These are phyloP conservation scores for Talaromyces pinophilus DNA, from an alignment of 2,329 filamentous ascomycete species.

Conservation along the genomic window DNA sequence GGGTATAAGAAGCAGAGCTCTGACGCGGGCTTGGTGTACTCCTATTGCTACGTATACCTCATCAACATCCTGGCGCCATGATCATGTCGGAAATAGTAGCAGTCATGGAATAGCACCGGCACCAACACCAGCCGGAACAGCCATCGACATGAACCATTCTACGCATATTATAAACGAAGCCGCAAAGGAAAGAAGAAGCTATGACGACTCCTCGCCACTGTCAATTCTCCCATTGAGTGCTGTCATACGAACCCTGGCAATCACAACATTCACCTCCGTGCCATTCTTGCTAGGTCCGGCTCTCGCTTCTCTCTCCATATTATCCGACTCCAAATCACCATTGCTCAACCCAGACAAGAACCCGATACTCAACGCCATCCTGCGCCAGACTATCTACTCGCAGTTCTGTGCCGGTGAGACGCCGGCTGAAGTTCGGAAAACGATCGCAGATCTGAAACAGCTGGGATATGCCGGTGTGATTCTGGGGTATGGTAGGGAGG, in stretches of 20 bases:
- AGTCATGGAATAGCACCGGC: slow-evolving; percentile 1
- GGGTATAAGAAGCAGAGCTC: neutral
- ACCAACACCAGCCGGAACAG: neutral
- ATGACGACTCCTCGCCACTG: slow-evolving; percentile 10
- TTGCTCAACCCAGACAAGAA: slow-evolving; percentile 76
- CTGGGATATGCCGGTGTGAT: slow-evolving; percentile 84
- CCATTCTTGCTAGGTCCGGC: slow-evolving; percentile 65
- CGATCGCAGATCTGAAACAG: slow-evolving; percentile 65
- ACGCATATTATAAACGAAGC: neutral
- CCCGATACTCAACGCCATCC: slow-evolving; percentile 65
- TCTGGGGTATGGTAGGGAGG: slow-evolving; percentile 79
- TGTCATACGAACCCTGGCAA: slow-evolving; percentile 22
- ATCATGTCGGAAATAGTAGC: neutral
- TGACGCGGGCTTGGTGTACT: neutral
- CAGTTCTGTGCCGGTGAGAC: slow-evolving; percentile 89
- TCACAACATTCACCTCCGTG: slow-evolving; percentile 25
- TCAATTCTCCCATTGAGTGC: slow-evolving; percentile 25
- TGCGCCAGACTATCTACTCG: slow-evolving; percentile 83
- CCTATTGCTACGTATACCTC: neutral
- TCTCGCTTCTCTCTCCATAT: slow-evolving; percentile 64
- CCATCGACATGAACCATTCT: neutral
- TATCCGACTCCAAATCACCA: slow-evolving; percentile 68
- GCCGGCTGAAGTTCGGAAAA: slow-evolving; percentile 64
- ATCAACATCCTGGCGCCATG: neutral
- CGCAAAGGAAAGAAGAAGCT: neutral